Evolutionary conservation across 2,329 filamentous ascomycete species (phyloP).

Genomic region (Diaporthe amygdali): DNA sequence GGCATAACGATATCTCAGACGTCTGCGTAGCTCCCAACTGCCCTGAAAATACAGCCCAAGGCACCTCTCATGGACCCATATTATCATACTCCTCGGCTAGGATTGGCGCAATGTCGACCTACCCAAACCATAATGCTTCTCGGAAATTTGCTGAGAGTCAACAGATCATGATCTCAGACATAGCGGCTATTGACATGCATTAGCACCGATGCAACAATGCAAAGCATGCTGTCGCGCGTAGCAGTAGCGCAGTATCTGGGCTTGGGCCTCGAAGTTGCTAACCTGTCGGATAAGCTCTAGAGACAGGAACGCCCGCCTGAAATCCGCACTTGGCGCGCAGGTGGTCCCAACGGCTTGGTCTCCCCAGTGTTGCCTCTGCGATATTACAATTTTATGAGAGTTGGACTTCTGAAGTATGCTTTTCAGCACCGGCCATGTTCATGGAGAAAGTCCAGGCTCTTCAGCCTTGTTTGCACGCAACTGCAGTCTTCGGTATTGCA

Average conservation of each 20-base stretch:
- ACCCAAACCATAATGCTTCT: not conserved
- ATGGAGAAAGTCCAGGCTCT: not conserved
- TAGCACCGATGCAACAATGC: not conserved
- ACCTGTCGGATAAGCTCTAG: not conserved
- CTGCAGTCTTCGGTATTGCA: not conserved
- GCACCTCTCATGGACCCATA: not conserved
- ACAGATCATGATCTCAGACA: not conserved
- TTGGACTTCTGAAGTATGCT: not conserved
- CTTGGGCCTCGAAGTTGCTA: not conserved
- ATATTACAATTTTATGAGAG: not conserved
- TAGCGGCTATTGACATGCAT: not conserved
- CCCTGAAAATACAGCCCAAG: not conserved
- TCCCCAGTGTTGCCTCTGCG: fast-evolving
- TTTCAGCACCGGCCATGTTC: not conserved
- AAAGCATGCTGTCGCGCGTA: not conserved
- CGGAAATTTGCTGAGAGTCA: not conserved
- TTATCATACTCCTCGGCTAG: not conserved
- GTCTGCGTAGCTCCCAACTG: not conserved
- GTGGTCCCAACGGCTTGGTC: not conserved
- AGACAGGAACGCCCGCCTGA: not conserved
- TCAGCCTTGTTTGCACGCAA: not conserved
- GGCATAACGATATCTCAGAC: not conserved
- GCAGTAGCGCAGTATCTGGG: not conserved
- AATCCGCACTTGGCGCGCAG: not conserved
- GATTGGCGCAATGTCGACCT: not conserved